Base-by-base conservation (phyloP, 139 green algal species). In the Trebouxia sp. region DNA sequence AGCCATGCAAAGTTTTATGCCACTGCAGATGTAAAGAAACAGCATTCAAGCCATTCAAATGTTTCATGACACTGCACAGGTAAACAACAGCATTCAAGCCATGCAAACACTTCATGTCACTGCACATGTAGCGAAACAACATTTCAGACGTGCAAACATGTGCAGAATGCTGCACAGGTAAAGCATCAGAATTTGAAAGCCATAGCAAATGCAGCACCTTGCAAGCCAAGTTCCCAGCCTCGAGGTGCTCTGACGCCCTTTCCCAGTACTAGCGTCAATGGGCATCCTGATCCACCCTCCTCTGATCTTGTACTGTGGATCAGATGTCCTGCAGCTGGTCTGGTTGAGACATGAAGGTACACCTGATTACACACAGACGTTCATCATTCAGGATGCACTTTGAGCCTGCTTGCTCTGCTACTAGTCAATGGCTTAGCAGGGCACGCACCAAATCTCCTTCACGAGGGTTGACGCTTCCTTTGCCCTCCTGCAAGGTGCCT, bases 171-270 rank as follows among this genome's bases (percentile, higher is more conserved):
- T n/a, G n/a, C n/a, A n/a, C n/a, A n/a, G n/a, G n/a, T n/a, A n/a
- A n/a, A n/a, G n/a, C n/a, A 22, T 3, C 6, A 43, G n/a, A 32
- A 82, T 14, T 53, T 53, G 47, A 26, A 53, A 66, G 7, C 26
- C n/a, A 10, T 6, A 35, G 10, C 24, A 24, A 66, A 37, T 39
- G 8, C 24, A 24, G 22, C 74, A 95, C 90, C 87, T 70, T 84
- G 45, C 12, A 97, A 62, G 0, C 85, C 91, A 22, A 97, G 84
- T 87, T 97, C 93, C 91, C 92, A 92, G 35, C 85, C 87, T 1
- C 93, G 83, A 17, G 91, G 92, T 32, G 86, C 81, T 10, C 92
- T 78, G 24, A 58, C 28, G 35, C 89, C 89, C 65, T 91, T 92
- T 39, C 89, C 87, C 65, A 97, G 32, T 51, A 94, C 30, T 75